phyloP scores from a whole-genome alignment of 2,329 filamentous ascomycete species.

The Ampelomyces quisqualis region DNA sequence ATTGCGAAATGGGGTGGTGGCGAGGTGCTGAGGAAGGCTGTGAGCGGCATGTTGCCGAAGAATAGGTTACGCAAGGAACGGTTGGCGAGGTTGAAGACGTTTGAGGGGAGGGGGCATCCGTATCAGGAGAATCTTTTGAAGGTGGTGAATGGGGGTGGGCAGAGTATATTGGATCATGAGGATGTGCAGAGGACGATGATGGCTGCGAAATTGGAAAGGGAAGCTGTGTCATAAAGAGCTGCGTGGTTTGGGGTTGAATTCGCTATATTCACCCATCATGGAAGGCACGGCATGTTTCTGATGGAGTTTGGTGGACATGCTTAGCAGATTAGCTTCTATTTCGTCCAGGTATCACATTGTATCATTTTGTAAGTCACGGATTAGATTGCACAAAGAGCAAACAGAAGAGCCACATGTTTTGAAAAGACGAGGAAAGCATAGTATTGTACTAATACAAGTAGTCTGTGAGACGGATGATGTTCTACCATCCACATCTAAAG shows the following conservation, averaged over 20 bases:
- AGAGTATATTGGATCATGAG: conserved; percentile 37
- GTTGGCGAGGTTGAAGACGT: conserved; percentile 86
- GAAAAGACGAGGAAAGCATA: conserved; percentile 4
- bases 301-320: background rate
- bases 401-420: background rate
- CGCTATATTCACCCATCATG: too few species aligned
- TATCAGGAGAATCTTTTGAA: conserved; percentile 85
- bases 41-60: conserved; percentile 97
- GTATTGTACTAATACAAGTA: conserved; percentile 24
- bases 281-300: too few species aligned
- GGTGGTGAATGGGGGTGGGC: conserved; percentile 53
- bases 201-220: conserved; percentile 14
- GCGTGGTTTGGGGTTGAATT: too few species aligned
- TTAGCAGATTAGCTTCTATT: background rate
- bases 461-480: conserved; percentile 6
- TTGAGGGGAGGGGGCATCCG: conserved; percentile 88
- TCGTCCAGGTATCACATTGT: background rate
- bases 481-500: conserved; percentile 7
- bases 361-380: background rate
- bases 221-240: too few species aligned
- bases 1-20: conserved; percentile 92
- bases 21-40: conserved; percentile 87
- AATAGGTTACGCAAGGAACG: conserved; percentile 87
- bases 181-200: conserved; percentile 44
- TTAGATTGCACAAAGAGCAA: background rate